A percentile compares a stretch with the other conserved stretches of the same genome.
Evolutionary conservation across 352 stramenopile genomes (phyloP).

Genomic region (Saprolegnia diclina): DNA sequence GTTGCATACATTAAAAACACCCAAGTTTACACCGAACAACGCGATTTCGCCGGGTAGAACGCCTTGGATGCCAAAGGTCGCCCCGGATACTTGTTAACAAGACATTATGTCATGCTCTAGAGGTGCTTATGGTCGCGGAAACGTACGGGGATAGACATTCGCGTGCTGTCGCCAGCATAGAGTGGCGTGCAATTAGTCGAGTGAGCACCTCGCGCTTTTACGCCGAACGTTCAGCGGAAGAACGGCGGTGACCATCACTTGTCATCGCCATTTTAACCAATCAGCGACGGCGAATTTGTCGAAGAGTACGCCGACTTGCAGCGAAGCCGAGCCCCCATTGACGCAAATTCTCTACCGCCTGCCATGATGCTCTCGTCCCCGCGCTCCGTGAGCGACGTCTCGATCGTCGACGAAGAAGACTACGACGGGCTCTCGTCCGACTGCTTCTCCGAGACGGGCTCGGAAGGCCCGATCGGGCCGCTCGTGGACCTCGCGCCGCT

Average conservation of each 20-base stretch:
- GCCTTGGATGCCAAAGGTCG: too few species aligned
- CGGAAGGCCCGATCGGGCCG: constrained; percentile 16
- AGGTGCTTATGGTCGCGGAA: too few species aligned
- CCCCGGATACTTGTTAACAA: too few species aligned
- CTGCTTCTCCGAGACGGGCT: constrained; percentile 23
- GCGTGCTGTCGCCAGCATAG: background rate
- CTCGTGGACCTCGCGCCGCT: constrained; percentile 3
- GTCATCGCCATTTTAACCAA: background rate
- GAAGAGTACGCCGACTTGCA: background rate
- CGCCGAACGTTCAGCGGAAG: background rate
- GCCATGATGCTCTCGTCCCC: constrained; percentile 3
- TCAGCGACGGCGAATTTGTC: background rate
- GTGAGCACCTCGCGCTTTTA: background rate
- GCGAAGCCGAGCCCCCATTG: background rate
- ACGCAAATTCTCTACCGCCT: background rate
- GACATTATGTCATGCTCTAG: too few species aligned
- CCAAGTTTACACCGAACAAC: background rate
- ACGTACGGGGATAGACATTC: too few species aligned
- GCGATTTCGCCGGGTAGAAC: too few species aligned
- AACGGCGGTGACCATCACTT: background rate
- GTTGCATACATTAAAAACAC: background rate
- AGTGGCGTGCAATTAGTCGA: background rate
- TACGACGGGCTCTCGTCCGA: constrained; percentile 16
- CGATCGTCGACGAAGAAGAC: constrained; percentile 10
- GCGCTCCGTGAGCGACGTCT: constrained; percentile 4